Evolutionary conservation across 768 basidiomycete genomes (phyloP), one percentile per base, ranked within the genome.

Genomic region (Russula dissimulans): DNA sequence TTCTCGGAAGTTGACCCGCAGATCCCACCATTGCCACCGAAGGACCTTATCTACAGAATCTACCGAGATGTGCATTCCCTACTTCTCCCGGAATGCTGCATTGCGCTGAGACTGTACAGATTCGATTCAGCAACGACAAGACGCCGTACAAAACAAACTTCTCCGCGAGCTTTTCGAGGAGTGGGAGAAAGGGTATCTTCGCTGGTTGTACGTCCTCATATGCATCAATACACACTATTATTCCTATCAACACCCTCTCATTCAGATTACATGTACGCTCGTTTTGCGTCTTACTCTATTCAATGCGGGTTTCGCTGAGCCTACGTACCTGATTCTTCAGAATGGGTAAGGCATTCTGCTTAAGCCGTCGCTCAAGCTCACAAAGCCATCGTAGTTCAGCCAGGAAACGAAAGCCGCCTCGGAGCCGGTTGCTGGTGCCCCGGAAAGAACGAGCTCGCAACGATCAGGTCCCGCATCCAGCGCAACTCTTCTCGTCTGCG

Each of bases 121-220:
- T 95, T 26, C 82, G 94, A 14, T 97, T 95, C 73, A 91, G 89
- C 69, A 91, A 91, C 58, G 89, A 94, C 70, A 95, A 94, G 75
- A 99, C 95, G 5, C 95, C 95, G 0, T 99, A 99, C 76, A 98
- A 98, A 74, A 81, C 72, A 6, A 78, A 78, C 10, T 79, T 97
- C 36, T 87, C 87, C 0, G 89, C 91, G 0, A 87, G 85, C 56
- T 90, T 95, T 66, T 94, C 92, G 4, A 78, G 97, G 49, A 88
- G 88, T 32, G 95, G 95, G 3, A 76, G 89, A 44, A 98, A 97
- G 68, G 92, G 95, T 0, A 82, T 86, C 12, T 97, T 91, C 71
- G 94, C 94, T 22, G 78, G 77, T 17, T 95, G 93, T 91, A 70
- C 74, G 88, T 78, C 11, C 12, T 43, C 15, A 6, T 41, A 38